phyloP scores from a whole-genome alignment of 116 monocot species.

The Zostera marina region DNA sequence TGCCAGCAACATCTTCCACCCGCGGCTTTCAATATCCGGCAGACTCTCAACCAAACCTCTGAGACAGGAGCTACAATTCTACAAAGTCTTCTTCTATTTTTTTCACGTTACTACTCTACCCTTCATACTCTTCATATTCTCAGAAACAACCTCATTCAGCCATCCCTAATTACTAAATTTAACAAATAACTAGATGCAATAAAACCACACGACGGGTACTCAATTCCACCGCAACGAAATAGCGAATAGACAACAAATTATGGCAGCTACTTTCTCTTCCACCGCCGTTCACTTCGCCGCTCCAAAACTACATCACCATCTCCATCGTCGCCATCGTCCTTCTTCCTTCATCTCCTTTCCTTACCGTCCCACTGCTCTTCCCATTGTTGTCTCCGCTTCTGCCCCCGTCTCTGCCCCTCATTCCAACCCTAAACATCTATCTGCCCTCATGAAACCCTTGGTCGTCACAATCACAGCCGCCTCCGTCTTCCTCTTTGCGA shows the following conservation, averaged over 20 bases:
- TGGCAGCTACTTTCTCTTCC: not conserved
- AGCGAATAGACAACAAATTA: not conserved
- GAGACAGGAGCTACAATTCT: too few relatives aligned
- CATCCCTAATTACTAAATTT: too few relatives aligned
- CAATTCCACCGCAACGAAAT: too few relatives aligned
- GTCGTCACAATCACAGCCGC: constrained; percentile 12
- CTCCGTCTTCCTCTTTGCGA: constrained; percentile 9
- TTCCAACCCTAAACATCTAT: not conserved
- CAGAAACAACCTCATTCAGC: too few relatives aligned
- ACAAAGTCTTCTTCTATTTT: too few relatives aligned
- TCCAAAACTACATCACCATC: not conserved
- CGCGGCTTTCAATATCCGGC: not conserved
- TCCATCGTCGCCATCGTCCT: not conserved
- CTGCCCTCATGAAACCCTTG: constrained; percentile 3
- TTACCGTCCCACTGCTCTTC: not conserved
- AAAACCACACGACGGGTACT: too few relatives aligned
- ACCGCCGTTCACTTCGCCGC: not conserved
- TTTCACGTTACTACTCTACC: too few relatives aligned
- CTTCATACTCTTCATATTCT: too few relatives aligned
- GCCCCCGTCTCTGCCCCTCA: not conserved
- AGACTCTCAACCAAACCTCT: not conserved
- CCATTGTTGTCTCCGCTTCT: constrained; percentile 1
- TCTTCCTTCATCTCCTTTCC: not conserved
- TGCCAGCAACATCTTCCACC: constrained; percentile 25
- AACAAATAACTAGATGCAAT: too few relatives aligned